A percentile compares a stretch with the other conserved stretches of the same genome.
Evolutionary conservation across 2,329 filamentous ascomycete species (phyloP).

Genomic region (Dothideomycetes sp.): DNA sequence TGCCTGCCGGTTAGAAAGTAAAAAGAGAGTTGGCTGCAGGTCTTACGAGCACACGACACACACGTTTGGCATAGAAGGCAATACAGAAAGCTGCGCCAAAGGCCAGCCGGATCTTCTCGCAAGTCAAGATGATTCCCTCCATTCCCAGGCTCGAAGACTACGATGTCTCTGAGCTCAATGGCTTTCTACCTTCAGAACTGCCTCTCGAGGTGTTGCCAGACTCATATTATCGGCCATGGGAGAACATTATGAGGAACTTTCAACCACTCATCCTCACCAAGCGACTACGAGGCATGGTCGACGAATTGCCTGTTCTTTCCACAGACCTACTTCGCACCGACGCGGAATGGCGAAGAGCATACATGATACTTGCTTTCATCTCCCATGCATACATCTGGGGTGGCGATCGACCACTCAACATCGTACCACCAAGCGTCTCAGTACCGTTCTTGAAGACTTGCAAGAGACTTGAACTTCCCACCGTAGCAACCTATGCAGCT

Average conservation of each 20-base stretch:
- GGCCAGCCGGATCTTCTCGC: background rate
- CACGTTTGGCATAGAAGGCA: background rate
- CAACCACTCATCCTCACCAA: constrained; percentile 79
- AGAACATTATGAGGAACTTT: constrained; percentile 72
- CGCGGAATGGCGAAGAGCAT: constrained; percentile 84
- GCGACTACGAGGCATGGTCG: constrained; percentile 67
- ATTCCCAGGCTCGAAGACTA: constrained; percentile 57
- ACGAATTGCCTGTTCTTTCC: constrained; percentile 71
- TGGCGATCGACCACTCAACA: constrained; percentile 57
- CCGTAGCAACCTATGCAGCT: constrained; percentile 87
- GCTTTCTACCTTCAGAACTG: constrained; percentile 75
- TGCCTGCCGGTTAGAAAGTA: background rate
- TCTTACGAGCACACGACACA: background rate
- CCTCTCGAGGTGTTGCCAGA: constrained; percentile 75
- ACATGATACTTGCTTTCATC: constrained; percentile 66
- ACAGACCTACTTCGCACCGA: constrained; percentile 72
- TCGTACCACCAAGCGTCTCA: constrained; percentile 69
- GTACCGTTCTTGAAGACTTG: constrained; percentile 72
- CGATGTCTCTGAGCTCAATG: constrained; percentile 65
- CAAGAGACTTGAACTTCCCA: constrained; percentile 64
- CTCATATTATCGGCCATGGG: constrained; percentile 92
- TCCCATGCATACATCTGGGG: constrained; percentile 88
- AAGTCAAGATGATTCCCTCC: constrained; percentile 28
- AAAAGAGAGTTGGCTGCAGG: background rate
- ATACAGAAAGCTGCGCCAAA: background rate